Evolutionary conservation across 164 flowering plant genomes (phyloP), one percentile per base, ranked within the genome.

Genomic region (Annona cherimola): DNA sequence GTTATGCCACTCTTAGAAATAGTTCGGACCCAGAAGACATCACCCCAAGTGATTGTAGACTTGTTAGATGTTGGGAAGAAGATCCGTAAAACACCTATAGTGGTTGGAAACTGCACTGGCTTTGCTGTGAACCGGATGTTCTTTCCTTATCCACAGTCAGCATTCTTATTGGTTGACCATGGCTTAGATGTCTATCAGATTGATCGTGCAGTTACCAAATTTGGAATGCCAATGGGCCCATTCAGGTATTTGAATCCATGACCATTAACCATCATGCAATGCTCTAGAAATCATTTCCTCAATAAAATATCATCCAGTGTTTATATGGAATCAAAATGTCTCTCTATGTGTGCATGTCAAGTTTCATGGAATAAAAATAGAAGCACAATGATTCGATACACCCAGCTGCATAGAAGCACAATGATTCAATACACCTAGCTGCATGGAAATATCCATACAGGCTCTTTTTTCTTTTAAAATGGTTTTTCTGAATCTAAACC

Each of bases 201-300:
- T 68, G 99, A 94, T 70, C 86, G 65, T 70, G 95, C 82, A 67
- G 81, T 92, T 66, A 84, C 89, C 73, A 89, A 91, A 77, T 94
- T 92, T 77, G 99, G 99, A 74, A 94, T 94, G 99, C 98, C 98
- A 45, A 94, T 94, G 93, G 99, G 99, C 50, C 99, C 99, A 42
- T 94, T 94, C 84, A 88, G 97, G 97, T 92, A 75, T 35, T 16
- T 39, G 66, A 63, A 35, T 35, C 5, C 43, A 63, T 60, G 63
- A 18, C n/a, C 35, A 26, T 26, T 26, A 2, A 9, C 9, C 57
- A 9, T 50, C 3, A 7, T 50, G 9, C 14, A 16, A 50, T 50
- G 57, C 9, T 50, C 57, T 50, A 50, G 14, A 50, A 50, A 50
- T 16, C 57, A 50, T 50, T 16, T 11, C 0, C 14, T 9, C 14